Percentiles rank a stretch among this genome's conserved stretches.
These are phyloP conservation scores for Termitomyces sp. DNA, from an alignment of 768 basidiomycete genomes.

Conservation along the genomic window DNA sequence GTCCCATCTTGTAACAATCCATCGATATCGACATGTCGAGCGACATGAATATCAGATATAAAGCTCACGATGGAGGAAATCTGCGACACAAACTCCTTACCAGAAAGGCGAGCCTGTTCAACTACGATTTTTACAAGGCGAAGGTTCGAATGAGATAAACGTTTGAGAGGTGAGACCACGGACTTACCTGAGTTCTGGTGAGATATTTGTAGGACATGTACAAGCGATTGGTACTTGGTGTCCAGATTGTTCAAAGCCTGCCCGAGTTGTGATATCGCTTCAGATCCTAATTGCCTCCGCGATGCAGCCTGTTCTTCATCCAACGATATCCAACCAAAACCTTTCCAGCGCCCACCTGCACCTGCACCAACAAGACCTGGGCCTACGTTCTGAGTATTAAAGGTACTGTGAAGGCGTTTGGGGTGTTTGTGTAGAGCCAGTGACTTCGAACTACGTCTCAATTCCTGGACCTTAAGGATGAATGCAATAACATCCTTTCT, in stretches of 20 bases:
- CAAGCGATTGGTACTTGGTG: constrained; percentile 40
- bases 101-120: constrained; percentile 36
- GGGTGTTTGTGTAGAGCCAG: constrained; percentile 26
- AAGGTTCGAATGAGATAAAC: background rate
- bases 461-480: constrained; percentile 62
- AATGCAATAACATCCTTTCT: constrained; percentile 68
- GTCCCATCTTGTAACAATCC: constrained; percentile 55
- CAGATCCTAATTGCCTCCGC: constrained; percentile 44
- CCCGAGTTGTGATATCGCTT: constrained; percentile 53
- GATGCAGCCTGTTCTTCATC: constrained; percentile 48
- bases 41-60: constrained; percentile 72
- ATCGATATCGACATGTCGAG: constrained; percentile 80
- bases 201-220: constrained; percentile 27
- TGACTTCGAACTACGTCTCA: constrained; percentile 34
- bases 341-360: constrained; percentile 76
- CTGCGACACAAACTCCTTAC: constrained; percentile 50
- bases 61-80: constrained; percentile 57
- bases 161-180: background rate
- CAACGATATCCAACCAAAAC: constrained; percentile 75
- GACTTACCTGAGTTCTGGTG: constrained; percentile 37
- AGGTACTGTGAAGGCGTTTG: constrained; percentile 61
- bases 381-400: constrained; percentile 63
- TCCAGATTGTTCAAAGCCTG: constrained; percentile 45
- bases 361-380: constrained; percentile 79
- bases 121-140: constrained; percentile 21